A percentile compares a stretch with the other conserved stretches of the same genome.
These are phyloP conservation scores for Thalassiosira hispida DNA, from an alignment of 352 stramenopile species.

Conservation along the genomic window DNA sequence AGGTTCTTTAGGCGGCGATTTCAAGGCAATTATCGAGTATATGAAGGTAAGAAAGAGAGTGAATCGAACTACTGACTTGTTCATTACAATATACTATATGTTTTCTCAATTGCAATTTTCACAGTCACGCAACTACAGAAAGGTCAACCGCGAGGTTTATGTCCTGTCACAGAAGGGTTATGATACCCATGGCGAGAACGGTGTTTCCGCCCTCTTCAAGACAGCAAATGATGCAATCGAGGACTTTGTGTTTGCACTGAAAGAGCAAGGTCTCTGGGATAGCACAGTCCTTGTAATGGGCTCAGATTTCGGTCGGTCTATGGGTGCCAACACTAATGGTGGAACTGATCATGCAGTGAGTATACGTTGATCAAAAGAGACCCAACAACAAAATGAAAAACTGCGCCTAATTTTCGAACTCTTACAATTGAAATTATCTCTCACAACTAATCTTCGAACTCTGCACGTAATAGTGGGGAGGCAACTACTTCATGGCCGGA, in stretches of 20 bases:
- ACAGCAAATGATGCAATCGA: conserved; percentile 3
- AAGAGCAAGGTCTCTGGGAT: conserved; percentile 49
- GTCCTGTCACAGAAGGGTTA: conserved; percentile 39
- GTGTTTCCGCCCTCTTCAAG: conserved; percentile 16
- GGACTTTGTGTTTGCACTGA: conserved; percentile 58
- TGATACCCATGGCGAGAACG: conserved; percentile 46
- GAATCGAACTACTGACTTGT: too few species aligned
- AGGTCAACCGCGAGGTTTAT: conserved; percentile 49
- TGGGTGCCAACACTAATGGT: conserved; percentile 61
- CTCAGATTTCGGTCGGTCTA: conserved; percentile 77
- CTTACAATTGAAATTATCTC: too few species aligned
- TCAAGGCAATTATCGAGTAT: neutral
- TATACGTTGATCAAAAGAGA: neutral
- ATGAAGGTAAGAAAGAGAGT: too few species aligned
- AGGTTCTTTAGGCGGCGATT: neutral
- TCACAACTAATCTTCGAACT: too few species aligned
- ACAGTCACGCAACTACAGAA: neutral
- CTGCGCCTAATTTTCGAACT: too few species aligned
- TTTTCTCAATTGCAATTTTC: too few species aligned
- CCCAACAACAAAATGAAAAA: too few species aligned
- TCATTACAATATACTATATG: too few species aligned
- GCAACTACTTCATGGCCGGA: conserved; percentile 68
- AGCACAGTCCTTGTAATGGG: conserved; percentile 59
- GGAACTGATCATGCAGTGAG: conserved; percentile 65
- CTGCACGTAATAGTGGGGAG: too few species aligned